Evolutionary conservation across 805 yeast genomes (phyloP), one percentile per base, ranked within the genome.

Genomic region (Candida nonsorbophila): DNA sequence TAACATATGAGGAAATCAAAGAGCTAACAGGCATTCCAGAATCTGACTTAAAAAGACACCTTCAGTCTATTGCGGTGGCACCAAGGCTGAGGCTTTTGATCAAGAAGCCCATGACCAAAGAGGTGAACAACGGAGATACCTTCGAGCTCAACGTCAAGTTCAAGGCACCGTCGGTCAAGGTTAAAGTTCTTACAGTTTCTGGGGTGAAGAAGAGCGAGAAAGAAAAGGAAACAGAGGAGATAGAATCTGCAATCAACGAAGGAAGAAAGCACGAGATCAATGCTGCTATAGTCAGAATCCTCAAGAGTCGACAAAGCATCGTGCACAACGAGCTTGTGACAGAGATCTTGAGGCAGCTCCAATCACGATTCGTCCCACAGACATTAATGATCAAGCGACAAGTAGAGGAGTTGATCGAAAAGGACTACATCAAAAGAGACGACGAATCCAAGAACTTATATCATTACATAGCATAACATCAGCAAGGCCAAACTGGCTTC

Each of bases 221-320:
- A 25, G 81, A 74, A 20, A 56, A 60, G 10, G 84, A 78, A 40
- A 54, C 70, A 7, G 56, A 58, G 11, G 68, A 67, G 30, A 79
- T 84, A 0, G 57, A 77, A 49, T 67, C 67, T n/a, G 57, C 64
- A 20, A 62, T 85, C 17, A 68, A 69, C 22, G 79, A 73, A 41
- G 76, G 85, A 4, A 66, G 95, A 33, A 67, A 74, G 34, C 67
- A 69, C 32, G 84, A 79, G 45, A 62, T 82, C 3, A 92, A 84
- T 48, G 95, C 96, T 1, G 92, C 94, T 0, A 72, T 87, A 32
- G 94, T 87, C 4, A 67, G 96, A 29, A 75, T 80, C n/a, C 79
- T 87, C 90, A 87, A 87, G 56, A 69, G 84, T 1, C 62, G 87
- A 19, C 79, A 77, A 41, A 55, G 66, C 1, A 42, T 80, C 31